Percentiles rank a stretch among this genome's conserved stretches.
phyloP scores from a whole-genome alignment of 2,329 filamentous ascomycete genomes.

The Rutstroemia sp. region DNA sequence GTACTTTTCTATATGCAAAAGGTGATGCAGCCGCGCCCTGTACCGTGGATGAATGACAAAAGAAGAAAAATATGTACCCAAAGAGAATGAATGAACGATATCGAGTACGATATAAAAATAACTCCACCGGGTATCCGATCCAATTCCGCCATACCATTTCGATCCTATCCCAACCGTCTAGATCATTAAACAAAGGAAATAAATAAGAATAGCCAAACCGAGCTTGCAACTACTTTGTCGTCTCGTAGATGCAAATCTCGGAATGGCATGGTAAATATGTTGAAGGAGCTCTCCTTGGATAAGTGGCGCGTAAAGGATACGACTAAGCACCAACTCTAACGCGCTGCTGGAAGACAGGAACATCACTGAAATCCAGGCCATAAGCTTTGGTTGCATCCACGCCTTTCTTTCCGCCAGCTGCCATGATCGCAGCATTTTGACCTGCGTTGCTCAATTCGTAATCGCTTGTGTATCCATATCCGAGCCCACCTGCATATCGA shows the following conservation, averaged over 20 bases:
- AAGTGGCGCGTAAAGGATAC: background rate
- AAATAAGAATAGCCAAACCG: background rate
- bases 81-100: too few relatives aligned
- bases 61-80: too few relatives aligned
- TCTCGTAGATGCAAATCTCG: too few relatives aligned
- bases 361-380: slow-evolving; percentile 21
- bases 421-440: slow-evolving; percentile 10
- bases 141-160: background rate
- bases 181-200: background rate
- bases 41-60: too few relatives aligned
- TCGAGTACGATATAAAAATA: too few relatives aligned
- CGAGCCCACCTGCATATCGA: slow-evolving; percentile 19
- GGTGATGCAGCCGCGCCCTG: too few relatives aligned
- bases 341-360: slow-evolving; percentile 19
- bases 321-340: slow-evolving; percentile 4
- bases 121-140: background rate
- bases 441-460: slow-evolving; percentile 15
- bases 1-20: too few relatives aligned
- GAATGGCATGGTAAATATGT: too few relatives aligned
- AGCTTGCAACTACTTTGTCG: background rate
- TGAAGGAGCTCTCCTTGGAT: too few relatives aligned
- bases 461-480: slow-evolving; percentile 18
- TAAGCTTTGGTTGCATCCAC: slow-evolving; percentile 9
- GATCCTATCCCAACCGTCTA: background rate
- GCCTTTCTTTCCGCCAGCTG: slow-evolving; percentile 10